Evolutionary conservation across 2,329 filamentous ascomycete genomes (phyloP).

Genomic region (Bisporella sp.): DNA sequence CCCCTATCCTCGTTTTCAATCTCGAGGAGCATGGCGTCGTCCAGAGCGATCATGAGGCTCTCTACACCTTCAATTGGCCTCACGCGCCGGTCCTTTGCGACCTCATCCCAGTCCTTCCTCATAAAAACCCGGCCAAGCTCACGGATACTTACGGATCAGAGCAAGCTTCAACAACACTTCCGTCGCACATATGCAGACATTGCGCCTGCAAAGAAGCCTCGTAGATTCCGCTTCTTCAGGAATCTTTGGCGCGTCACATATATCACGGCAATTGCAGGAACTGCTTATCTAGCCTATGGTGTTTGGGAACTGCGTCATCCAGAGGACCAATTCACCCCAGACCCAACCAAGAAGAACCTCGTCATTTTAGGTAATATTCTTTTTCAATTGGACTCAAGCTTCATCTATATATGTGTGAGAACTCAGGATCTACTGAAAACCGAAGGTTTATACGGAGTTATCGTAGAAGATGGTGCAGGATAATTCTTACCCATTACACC

Average conservation of each 20-base stretch:
- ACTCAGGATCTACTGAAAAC: too few relatives aligned
- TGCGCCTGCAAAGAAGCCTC: slow-evolving; percentile 40
- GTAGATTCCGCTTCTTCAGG: slow-evolving; percentile 62
- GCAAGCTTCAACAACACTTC: slow-evolving; percentile 30
- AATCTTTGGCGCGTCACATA: slow-evolving; percentile 83
- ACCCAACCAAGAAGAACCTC: slow-evolving; percentile 91
- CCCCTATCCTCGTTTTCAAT: slow-evolving; percentile 2
- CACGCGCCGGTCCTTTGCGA: slow-evolving; percentile 22
- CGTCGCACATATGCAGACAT: slow-evolving; percentile 36
- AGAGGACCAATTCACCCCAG: slow-evolving; percentile 67
- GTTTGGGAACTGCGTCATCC: slow-evolving; percentile 82
- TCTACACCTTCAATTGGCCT: slow-evolving; percentile 23
- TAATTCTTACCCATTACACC: too few relatives aligned
- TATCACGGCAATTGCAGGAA: slow-evolving; percentile 60
- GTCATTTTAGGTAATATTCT: slow-evolving; percentile 73
- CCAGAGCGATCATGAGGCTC: slow-evolving; percentile 26
- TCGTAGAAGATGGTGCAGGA: too few relatives aligned
- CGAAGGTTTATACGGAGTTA: too few relatives aligned
- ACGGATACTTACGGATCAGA: slow-evolving; percentile 15
- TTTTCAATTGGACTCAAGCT: not conserved
- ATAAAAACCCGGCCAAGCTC: slow-evolving; percentile 21
- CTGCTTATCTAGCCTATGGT: slow-evolving; percentile 69
- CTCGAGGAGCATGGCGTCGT: slow-evolving; percentile 24
- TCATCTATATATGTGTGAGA: too few relatives aligned
- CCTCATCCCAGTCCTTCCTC: slow-evolving; percentile 17